phyloP scores from a whole-genome alignment of 148 eudicot genomes.

The Cornus suecica region DNA sequence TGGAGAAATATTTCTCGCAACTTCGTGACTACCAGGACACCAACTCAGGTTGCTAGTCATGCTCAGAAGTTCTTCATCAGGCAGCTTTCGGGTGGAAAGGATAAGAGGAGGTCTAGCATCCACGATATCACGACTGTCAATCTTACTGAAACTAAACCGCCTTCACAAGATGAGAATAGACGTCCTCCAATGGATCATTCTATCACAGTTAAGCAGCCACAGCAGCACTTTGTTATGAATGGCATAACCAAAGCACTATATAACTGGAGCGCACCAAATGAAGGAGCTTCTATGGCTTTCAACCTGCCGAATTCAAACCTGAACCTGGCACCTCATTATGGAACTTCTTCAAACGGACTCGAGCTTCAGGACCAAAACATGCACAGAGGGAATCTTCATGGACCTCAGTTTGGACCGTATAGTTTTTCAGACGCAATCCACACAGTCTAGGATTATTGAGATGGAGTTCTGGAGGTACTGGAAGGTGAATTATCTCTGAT shows the following conservation, averaged over 20 bases:
- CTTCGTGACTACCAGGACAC: constrained; percentile 52
- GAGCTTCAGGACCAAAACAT: constrained; percentile 18
- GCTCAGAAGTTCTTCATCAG: constrained; percentile 59
- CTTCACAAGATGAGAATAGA: constrained; percentile 22
- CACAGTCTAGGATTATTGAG: neutral
- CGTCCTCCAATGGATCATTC: constrained; percentile 13
- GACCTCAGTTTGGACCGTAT: constrained; percentile 21
- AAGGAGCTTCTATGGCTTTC: constrained; percentile 31
- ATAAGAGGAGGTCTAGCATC: constrained; percentile 59
- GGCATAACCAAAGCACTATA: constrained; percentile 14
- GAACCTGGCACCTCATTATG: constrained; percentile 13
- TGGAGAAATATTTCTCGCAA: constrained; percentile 66
- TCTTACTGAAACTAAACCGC: constrained; percentile 29
- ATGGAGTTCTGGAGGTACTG: neutral
- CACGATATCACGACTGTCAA: constrained; percentile 58
- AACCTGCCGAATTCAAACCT: constrained; percentile 13
- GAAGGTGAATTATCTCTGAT: neutral
- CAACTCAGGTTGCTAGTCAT: constrained; percentile 68
- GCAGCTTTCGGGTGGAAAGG: constrained; percentile 55
- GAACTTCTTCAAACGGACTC: constrained; percentile 19
- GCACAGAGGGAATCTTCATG: constrained; percentile 6
- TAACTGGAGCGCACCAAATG: constrained; percentile 23
- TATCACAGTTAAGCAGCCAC: constrained; percentile 15
- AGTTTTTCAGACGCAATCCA: constrained; percentile 25
- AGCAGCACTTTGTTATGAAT: constrained; percentile 15